phyloP scores from a whole-genome alignment of 345 rosid species.

The Brassica juncea region DNA sequence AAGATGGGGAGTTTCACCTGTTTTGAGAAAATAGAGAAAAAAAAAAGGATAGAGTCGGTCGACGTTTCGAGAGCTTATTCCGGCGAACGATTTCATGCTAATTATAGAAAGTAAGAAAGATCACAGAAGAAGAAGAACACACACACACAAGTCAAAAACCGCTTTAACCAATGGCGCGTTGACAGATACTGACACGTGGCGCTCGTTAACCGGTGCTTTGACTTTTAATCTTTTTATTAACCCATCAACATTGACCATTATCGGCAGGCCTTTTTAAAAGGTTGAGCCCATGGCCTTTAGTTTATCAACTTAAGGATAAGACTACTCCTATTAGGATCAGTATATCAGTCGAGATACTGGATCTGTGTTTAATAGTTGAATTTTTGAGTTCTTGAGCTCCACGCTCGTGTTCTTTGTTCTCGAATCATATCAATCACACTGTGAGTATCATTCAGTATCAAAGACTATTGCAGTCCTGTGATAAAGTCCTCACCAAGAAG shows the following conservation, averaged over 20 bases:
- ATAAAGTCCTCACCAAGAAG: neutral
- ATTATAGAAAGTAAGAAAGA: slow-evolving; percentile 2
- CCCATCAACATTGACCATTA: neutral
- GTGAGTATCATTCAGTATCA: too few species aligned
- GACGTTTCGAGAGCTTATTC: slow-evolving; percentile 25
- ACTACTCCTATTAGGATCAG: neutral
- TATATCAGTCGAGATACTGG: neutral
- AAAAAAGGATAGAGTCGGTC: slow-evolving; percentile 11
- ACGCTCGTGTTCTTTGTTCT: too few species aligned
- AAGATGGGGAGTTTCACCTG: neutral
- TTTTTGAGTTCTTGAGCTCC: too few species aligned
- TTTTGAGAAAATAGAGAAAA: neutral
- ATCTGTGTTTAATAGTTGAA: too few species aligned
- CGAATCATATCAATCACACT: too few species aligned
- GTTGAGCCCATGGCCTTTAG: neutral
- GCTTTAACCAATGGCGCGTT: slow-evolving; percentile 2
- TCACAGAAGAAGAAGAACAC: neutral
- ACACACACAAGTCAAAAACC: slow-evolving; percentile 16
- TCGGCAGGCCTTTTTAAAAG: neutral
- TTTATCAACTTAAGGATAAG: slow-evolving; percentile 6
- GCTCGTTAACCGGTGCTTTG: neutral
- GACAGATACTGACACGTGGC: slow-evolving; percentile 10
- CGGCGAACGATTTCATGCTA: slow-evolving; percentile 26
- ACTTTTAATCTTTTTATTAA: neutral
- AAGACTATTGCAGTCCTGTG: neutral